Evolutionary conservation across 2,329 filamentous ascomycete species (phyloP).

Genomic region (Dactylonectria macrodidyma): DNA sequence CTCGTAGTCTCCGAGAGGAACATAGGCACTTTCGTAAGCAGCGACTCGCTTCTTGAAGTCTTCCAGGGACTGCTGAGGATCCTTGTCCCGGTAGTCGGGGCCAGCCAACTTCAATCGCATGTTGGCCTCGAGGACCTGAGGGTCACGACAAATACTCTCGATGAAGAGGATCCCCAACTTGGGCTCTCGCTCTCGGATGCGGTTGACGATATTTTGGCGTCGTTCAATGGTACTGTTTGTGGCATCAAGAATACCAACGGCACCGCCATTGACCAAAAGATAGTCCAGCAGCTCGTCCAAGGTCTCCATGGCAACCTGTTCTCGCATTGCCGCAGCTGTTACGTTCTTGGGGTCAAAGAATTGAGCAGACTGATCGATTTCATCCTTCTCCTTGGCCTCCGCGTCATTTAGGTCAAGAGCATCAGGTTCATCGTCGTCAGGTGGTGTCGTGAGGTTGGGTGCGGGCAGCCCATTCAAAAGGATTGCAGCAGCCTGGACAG

Average conservation of each 20-base stretch:
- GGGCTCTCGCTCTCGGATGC: constrained; percentile 86
- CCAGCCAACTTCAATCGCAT: constrained; percentile 97
- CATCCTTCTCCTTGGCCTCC: constrained; percentile 49
- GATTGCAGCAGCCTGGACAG: constrained; percentile 69
- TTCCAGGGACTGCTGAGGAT: constrained; percentile 84
- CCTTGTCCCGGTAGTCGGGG: constrained; percentile 95
- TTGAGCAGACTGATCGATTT: constrained; percentile 88
- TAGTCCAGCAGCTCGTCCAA: constrained; percentile 94
- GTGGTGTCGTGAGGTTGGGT: constrained; percentile 47
- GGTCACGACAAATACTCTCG: constrained; percentile 92
- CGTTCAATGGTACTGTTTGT: constrained; percentile 96
- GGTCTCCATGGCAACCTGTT: constrained; percentile 93
- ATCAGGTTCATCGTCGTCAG: constrained; percentile 56
- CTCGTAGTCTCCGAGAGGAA: constrained; percentile 91
- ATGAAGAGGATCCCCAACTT: constrained; percentile 94
- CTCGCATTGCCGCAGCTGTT: constrained; percentile 84
- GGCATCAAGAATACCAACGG: constrained; percentile 95
- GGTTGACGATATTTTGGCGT: constrained; percentile 85
- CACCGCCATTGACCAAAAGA: constrained; percentile 84
- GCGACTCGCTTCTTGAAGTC: constrained; percentile 95
- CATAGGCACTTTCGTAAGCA: constrained; percentile 95
- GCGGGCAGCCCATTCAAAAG: constrained; percentile 68
- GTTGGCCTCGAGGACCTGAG: constrained; percentile 89
- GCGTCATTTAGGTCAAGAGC: constrained; percentile 53
- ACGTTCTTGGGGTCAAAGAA: constrained; percentile 96